Evolutionary conservation across 805 yeast genomes (phyloP).

Genomic region (Pichia phayaonensis): DNA sequence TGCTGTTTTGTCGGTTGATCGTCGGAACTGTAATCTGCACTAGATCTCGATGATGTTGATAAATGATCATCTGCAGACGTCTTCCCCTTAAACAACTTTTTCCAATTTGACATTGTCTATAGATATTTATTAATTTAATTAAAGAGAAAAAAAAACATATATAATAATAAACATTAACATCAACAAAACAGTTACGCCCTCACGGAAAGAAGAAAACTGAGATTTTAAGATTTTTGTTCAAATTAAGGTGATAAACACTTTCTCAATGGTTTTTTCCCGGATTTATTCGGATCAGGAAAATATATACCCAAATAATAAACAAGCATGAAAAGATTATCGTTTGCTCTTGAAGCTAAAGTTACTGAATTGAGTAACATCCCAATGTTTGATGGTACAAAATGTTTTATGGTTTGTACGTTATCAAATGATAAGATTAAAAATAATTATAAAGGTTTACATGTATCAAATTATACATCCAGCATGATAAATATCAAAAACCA

Average conservation of each 20-base stretch:
- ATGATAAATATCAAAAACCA: slow-evolving; percentile 39
- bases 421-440: slow-evolving; percentile 14
- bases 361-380: slow-evolving; percentile 81
- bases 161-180: too few species aligned
- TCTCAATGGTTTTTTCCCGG: not conserved
- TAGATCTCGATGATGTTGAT: not conserved
- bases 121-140: not conserved
- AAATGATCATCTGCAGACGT: slow-evolving; percentile 13
- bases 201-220: too few species aligned
- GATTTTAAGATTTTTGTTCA: too few species aligned
- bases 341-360: slow-evolving; percentile 49
- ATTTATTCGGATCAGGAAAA: too few species aligned
- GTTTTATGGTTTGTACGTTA: slow-evolving; percentile 42
- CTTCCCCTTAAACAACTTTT: slow-evolving; percentile 23
- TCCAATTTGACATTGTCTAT: slow-evolving; percentile 26
- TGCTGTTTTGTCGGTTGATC: not conserved
- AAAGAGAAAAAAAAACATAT: not conserved
- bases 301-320: not conserved
- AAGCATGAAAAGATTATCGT: slow-evolving; percentile 27
- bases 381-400: slow-evolving; percentile 53
- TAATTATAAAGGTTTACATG: slow-evolving; percentile 14
- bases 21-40: not conserved
- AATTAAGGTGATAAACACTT: too few species aligned
- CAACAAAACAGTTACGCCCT: not conserved
- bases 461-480: slow-evolving; percentile 22